Base-by-base conservation (phyloP, 257 asterid genomes). In the Nicotiana paniculata region DNA sequence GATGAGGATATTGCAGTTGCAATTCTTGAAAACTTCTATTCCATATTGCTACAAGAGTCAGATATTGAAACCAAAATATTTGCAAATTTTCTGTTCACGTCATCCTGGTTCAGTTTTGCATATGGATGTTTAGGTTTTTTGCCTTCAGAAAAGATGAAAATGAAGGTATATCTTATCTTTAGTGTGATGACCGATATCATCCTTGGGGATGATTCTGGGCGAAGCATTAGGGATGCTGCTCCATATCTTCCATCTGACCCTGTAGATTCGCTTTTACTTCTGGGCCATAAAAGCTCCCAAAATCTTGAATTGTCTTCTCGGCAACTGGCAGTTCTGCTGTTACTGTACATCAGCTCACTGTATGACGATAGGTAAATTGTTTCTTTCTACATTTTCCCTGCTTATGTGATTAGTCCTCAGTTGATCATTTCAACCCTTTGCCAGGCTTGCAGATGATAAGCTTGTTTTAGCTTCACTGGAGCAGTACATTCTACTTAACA, bases 111-210 rank as follows among this genome's bases (percentile, higher is more conserved):
- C 90, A 93, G 97, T 85, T 59, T 82, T 79, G 88, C 91, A 82
- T 94, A 87, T 87, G 99, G 97, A 80, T 94, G 97, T 85, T 87
- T 96, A 90, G 99, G 99, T 28, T 85, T 91, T 82, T 96, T 93
- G 85, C 96, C 98, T 63, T 77, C 93, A 0, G 94, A 87, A 86
- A 89, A 84, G 77, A 89, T 94, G 93, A 96, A 91, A 87, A 82
- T 80, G 88, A 87, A 89, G 84, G 93, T 90, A 51, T 93, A 93
- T 89, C 55, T 89, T 83, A 88, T 88, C 86, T 94, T 94, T 85
- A 86, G 94, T 88, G 89, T 92, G 55, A 81, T 90, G 21, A 84
- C 85, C 21, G 97, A 93, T 86, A 86, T 90, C 70, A 89, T 96
- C 87, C 87, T 93, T 32, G 97, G 97, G 54, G 86, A 75, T 89